These are phyloP conservation scores for Linnemannia hyalina DNA, from an alignment of 192 early-diverging fungal species.

Conservation along the genomic window DNA sequence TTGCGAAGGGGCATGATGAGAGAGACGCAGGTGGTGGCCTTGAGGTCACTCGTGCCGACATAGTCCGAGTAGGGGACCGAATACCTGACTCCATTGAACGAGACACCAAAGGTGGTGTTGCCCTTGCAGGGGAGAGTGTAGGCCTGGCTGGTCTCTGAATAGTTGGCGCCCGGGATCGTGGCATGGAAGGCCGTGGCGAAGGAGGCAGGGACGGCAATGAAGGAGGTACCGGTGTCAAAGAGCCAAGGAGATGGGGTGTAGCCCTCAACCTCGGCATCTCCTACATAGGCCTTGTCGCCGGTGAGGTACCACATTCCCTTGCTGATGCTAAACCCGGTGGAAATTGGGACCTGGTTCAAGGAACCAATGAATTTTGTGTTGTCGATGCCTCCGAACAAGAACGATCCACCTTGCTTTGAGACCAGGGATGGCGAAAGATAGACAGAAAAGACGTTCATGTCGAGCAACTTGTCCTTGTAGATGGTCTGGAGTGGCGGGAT, in stretches of 20 bases:
- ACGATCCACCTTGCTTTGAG: constrained; percentile 36
- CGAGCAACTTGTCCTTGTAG: constrained; percentile 38
- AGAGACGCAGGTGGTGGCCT: constrained; percentile 27
- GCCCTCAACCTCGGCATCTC: constrained; percentile 21
- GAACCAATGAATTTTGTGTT: constrained; percentile 29
- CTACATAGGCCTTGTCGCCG: constrained; percentile 23
- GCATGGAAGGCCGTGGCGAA: constrained; percentile 50
- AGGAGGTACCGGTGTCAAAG: constrained; percentile 54
- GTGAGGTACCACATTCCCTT: constrained; percentile 52
- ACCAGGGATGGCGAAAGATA: constrained; percentile 25
- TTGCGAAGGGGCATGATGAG: constrained; percentile 44
- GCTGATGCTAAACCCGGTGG: constrained; percentile 11
- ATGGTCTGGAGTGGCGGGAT: constrained; percentile 44
- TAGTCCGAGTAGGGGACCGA: constrained; percentile 44
- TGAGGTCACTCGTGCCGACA: constrained; percentile 22
- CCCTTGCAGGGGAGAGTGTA: constrained; percentile 44
- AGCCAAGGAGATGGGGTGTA: constrained; percentile 48
- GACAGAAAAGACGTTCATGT: constrained; percentile 51
- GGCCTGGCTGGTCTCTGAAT: constrained; percentile 8
- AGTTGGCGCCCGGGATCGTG: constrained; percentile 35
- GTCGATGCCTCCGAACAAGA: constrained; percentile 52
- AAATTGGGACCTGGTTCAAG: constrained; percentile 36
- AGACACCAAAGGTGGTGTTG: constrained; percentile 33
- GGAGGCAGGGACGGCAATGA: constrained; percentile 42
- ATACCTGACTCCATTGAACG: constrained; percentile 45